Evolutionary conservation across 441 rosid genomes (phyloP).

Genomic region (Geranium incanum): DNA sequence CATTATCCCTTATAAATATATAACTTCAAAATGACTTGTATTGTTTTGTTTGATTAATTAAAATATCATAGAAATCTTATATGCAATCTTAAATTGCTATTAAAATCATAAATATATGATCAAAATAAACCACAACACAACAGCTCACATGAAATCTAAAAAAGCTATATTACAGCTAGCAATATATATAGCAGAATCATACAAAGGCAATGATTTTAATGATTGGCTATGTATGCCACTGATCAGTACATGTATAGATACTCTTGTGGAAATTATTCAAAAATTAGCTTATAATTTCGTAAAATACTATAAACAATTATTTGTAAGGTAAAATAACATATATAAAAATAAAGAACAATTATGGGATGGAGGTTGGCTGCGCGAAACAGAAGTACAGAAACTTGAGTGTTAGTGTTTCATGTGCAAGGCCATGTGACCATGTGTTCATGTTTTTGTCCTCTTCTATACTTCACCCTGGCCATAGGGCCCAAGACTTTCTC

Average conservation of each 20-base stretch:
- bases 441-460: slow-evolving; percentile 32
- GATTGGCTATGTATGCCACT: slow-evolving; percentile 13
- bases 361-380: neutral
- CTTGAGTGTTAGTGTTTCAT: slow-evolving; percentile 23
- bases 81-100: neutral
- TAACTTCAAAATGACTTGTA: slow-evolving; percentile 20
- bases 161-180: neutral
- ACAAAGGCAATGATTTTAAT: slow-evolving; percentile 16
- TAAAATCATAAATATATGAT: neutral
- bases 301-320: too few species aligned
- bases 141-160: slow-evolving; percentile 5
- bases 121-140: neutral
- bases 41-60: neutral
- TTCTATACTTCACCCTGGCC: slow-evolving; percentile 18
- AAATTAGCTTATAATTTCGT: neutral
- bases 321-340: too few species aligned
- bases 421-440: slow-evolving; percentile 55
- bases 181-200: neutral
- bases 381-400: neutral
- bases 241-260: neutral
- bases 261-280: neutral
- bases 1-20: too few species aligned
- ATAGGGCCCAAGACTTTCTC: slow-evolving; percentile 20
- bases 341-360: neutral
- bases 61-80: neutral